phyloP scores from a whole-genome alignment of 2,329 filamentous ascomycete species.

The Cladosporium sp. region DNA sequence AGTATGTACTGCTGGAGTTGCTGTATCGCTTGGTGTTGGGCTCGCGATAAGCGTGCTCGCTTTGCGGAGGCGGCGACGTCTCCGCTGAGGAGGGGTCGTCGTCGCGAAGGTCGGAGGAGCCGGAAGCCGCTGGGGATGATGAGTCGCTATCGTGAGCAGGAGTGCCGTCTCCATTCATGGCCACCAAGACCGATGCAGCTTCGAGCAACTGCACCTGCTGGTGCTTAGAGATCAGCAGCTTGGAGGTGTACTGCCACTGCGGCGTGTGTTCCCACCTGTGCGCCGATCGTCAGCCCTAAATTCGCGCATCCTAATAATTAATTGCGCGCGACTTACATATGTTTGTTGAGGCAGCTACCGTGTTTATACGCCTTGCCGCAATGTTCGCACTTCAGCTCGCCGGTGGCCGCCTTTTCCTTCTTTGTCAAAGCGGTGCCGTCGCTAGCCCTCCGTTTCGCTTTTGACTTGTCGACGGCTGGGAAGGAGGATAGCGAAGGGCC shows the following conservation, averaged over 20 bases:
- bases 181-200: conserved; percentile 91
- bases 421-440: conserved; percentile 83
- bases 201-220: conserved; percentile 98
- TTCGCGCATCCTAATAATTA: not conserved
- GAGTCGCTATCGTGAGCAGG: conserved; percentile 78
- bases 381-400: conserved; percentile 92
- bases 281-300: conserved; percentile 13
- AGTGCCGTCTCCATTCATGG: conserved; percentile 73
- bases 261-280: conserved; percentile 98
- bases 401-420: conserved; percentile 77
- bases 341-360: conserved; percentile 99
- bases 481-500: conserved; percentile 60
- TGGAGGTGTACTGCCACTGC: conserved; percentile 95
- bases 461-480: conserved; percentile 53
- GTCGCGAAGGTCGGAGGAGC: conserved; percentile 72
- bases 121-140: conserved; percentile 80
- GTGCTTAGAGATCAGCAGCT: conserved; percentile 97
- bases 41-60: conserved; percentile 58
- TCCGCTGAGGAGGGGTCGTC: conserved; percentile 82
- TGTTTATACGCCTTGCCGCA: conserved; percentile 99
- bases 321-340: conserved; percentile 76
- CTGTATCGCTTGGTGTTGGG: conserved; percentile 48
- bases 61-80: conserved; percentile 84
- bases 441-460: conserved; percentile 66
- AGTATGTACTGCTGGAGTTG: conserved; percentile 55